phyloP scores from a whole-genome alignment of 495 filamentous ascomycete species.

The Cercophora sp. region DNA sequence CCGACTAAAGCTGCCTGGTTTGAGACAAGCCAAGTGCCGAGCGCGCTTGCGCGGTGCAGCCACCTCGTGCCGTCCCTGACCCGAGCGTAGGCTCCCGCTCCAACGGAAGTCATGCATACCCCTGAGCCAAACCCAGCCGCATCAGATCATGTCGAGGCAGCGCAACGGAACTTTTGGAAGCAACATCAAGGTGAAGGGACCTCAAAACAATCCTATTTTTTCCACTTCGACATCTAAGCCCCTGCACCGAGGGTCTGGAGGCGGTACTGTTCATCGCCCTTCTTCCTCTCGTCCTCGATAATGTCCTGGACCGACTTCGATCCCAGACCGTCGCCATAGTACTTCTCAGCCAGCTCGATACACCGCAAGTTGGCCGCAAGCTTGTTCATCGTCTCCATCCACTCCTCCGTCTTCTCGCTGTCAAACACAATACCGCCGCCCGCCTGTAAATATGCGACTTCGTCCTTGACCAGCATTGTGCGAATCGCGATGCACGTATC shows the following conservation, averaged over 20 bases:
- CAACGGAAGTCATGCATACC: no score
- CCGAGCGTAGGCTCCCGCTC: no score
- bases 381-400: constrained; percentile 97
- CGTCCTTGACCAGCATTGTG: constrained; percentile 93
- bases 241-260: not conserved
- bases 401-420: constrained; percentile 90
- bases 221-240: not conserved
- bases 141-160: no score
- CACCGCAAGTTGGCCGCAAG: constrained; percentile 81
- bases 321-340: constrained; percentile 40
- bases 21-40: no score
- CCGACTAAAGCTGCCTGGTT: no score
- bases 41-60: no score
- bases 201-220: not conserved
- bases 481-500: constrained; percentile 97
- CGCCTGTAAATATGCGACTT: constrained; percentile 87
- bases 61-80: no score
- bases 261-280: constrained; percentile 29
- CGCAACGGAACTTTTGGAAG: no score
- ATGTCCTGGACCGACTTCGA: constrained; percentile 33
- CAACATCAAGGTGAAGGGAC: no score
- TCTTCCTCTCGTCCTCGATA: constrained; percentile 33
- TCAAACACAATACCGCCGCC: constrained; percentile 98
- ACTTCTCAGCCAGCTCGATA: constrained; percentile 79
- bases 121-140: no score